Evolutionary conservation across 257 asterid species (phyloP).

Genomic region (Solanum chiquidenum): DNA sequence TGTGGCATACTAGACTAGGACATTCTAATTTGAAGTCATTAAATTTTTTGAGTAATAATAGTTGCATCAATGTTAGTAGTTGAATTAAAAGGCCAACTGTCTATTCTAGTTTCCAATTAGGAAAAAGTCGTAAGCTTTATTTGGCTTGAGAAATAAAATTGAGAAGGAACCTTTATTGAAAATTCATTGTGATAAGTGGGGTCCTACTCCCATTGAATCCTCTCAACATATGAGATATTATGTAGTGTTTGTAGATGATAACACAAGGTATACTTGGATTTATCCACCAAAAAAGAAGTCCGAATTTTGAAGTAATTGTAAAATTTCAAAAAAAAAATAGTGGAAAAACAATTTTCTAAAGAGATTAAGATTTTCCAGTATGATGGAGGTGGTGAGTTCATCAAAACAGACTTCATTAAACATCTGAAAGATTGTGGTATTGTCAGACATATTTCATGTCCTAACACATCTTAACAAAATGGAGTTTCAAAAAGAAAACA

Average conservation of each 20-base stretch:
- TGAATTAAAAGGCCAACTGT: background rate
- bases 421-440: background rate
- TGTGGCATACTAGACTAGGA: background rate
- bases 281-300: background rate
- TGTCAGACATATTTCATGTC: background rate
- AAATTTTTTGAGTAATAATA: too few relatives aligned
- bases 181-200: too few relatives aligned
- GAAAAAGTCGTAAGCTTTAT: background rate
- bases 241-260: background rate
- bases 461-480: background rate
- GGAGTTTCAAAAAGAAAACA: too few relatives aligned
- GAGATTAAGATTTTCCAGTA: background rate
- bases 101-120: background rate
- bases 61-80: background rate
- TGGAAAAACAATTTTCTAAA: background rate
- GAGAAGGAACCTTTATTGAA: background rate
- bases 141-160: background rate
- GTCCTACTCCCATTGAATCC: background rate
- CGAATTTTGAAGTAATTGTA: background rate
- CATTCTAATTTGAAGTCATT: background rate
- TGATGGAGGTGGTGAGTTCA: background rate
- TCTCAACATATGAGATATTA: background rate
- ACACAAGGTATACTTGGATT: background rate
- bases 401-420: background rate
- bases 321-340: too few relatives aligned